These are phyloP conservation scores for Athelia psychrophila DNA, from an alignment of 1,284 basidiomycete genomes.

Conservation along the genomic window DNA sequence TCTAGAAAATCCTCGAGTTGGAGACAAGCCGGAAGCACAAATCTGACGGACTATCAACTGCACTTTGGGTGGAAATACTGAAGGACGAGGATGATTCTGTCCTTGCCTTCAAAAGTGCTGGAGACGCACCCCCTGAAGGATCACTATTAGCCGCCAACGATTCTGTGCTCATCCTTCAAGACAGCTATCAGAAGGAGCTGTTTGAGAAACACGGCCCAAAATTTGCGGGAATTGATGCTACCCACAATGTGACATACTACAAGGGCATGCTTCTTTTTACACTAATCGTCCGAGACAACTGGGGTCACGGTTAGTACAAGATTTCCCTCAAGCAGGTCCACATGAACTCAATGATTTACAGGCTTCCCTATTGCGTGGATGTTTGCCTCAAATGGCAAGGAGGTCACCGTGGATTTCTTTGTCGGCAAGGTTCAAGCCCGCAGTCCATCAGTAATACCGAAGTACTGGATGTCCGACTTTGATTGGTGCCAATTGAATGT, in stretches of 20 bases:
- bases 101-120: slow-evolving; percentile 9
- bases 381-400: slow-evolving; percentile 14
- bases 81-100: not conserved
- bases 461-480: slow-evolving; percentile 14
- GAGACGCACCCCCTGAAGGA: slow-evolving; percentile 3
- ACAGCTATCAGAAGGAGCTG: slow-evolving; percentile 10
- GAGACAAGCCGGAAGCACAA: slow-evolving; percentile 10
- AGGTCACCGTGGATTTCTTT: slow-evolving; percentile 14
- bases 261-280: slow-evolving; percentile 12
- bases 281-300: slow-evolving; percentile 12
- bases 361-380: slow-evolving; percentile 19
- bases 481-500: slow-evolving; percentile 14
- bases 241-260: slow-evolving; percentile 18
- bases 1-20: slow-evolving; percentile 13
- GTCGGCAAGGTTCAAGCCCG: slow-evolving; percentile 4
- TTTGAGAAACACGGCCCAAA: slow-evolving; percentile 9
- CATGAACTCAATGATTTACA: not conserved
- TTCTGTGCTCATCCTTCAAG: slow-evolving; percentile 15
- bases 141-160: slow-evolving; percentile 4
- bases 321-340: not conserved
- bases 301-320: slow-evolving; percentile 15
- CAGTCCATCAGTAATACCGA: slow-evolving; percentile 7
- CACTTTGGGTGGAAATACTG: slow-evolving; percentile 11
- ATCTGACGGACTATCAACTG: slow-evolving; percentile 11
- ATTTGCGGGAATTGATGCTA: slow-evolving; percentile 15